Percentiles rank a stretch among this genome's conserved stretches.
These are phyloP conservation scores for Fraxinus greggii DNA, from an alignment of 305 asterid species.

Conservation along the genomic window DNA sequence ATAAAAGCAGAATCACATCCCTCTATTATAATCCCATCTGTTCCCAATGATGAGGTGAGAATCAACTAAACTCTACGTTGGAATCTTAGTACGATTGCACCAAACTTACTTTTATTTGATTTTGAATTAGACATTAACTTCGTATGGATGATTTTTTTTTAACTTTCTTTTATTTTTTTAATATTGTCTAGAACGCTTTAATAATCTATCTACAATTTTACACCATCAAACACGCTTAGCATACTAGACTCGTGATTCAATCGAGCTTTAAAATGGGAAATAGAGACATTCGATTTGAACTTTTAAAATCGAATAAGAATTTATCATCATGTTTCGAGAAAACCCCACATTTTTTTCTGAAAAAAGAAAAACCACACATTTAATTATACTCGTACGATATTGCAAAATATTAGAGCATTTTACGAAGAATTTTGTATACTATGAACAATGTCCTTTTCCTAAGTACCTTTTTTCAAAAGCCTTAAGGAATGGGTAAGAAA, in stretches of 20 bases:
- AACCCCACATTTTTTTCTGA: neutral
- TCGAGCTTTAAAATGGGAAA: neutral
- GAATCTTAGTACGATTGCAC: slow-evolving; percentile 39
- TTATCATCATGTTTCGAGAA: neutral
- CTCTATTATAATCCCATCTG: neutral
- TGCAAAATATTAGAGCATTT: neutral
- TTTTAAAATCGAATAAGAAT: neutral
- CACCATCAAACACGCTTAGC: neutral
- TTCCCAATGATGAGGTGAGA: slow-evolving; percentile 28
- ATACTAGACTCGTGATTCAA: neutral
- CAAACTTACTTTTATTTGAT: slow-evolving; percentile 6
- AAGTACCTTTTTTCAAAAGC: neutral
- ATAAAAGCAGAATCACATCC: neutral
- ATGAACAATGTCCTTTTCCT: neutral
- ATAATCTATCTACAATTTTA: neutral
- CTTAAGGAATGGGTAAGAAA: neutral
- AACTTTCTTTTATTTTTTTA: neutral
- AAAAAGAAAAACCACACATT: neutral
- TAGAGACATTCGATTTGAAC: neutral
- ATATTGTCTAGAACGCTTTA: neutral
- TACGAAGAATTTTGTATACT: neutral
- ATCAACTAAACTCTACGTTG: slow-evolving; percentile 34
- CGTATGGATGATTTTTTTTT: neutral
- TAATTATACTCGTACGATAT: neutral
- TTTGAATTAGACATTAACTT: neutral